These are phyloP conservation scores for Themeda triandra DNA, from an alignment of 176 grass and related monocot species.

Conservation along the genomic window DNA sequence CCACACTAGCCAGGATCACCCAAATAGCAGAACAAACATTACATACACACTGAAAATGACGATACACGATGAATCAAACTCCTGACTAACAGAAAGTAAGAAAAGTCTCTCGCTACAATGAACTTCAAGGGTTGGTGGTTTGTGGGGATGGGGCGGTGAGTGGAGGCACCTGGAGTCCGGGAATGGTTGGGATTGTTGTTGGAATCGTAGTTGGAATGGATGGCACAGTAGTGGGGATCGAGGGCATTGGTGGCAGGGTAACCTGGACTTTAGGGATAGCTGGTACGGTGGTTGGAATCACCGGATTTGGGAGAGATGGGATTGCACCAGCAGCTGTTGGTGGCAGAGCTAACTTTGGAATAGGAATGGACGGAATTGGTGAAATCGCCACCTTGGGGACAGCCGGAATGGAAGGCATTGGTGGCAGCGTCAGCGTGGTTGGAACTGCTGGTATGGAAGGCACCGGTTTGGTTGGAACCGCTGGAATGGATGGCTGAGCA, in stretches of 20 bases:
- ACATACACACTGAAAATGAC: slow-evolving; percentile 27
- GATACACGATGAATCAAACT: slow-evolving; percentile 4
- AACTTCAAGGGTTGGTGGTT: slow-evolving; percentile 47
- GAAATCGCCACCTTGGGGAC: slow-evolving; percentile 44
- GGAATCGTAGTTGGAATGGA: slow-evolving; percentile 46
- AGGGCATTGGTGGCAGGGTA: slow-evolving; percentile 54
- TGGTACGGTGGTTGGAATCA: slow-evolving; percentile 33
- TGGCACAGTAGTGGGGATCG: slow-evolving; percentile 42
- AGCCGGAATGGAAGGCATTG: slow-evolving; percentile 51
- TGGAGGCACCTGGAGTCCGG: slow-evolving; percentile 55
- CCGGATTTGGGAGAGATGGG: slow-evolving; percentile 38
- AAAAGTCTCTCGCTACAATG: neutral
- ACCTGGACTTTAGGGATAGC: slow-evolving; percentile 35
- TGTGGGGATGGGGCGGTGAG: slow-evolving; percentile 47
- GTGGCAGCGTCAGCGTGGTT: slow-evolving; percentile 47
- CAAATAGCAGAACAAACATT: slow-evolving; percentile 26
- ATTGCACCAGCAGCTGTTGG: slow-evolving; percentile 37
- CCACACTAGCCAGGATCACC: slow-evolving; percentile 30
- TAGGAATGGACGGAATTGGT: slow-evolving; percentile 44
- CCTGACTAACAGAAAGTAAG: slow-evolving; percentile 15
- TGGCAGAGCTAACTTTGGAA: slow-evolving; percentile 39
- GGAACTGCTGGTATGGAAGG: slow-evolving; percentile 53
- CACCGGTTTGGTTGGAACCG: slow-evolving; percentile 36
- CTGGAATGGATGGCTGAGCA: slow-evolving; percentile 43
- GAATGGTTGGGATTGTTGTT: slow-evolving; percentile 50